These are phyloP conservation scores for Ganoderma lingzhi DNA, from an alignment of 1,284 basidiomycete genomes.

Conservation along the genomic window DNA sequence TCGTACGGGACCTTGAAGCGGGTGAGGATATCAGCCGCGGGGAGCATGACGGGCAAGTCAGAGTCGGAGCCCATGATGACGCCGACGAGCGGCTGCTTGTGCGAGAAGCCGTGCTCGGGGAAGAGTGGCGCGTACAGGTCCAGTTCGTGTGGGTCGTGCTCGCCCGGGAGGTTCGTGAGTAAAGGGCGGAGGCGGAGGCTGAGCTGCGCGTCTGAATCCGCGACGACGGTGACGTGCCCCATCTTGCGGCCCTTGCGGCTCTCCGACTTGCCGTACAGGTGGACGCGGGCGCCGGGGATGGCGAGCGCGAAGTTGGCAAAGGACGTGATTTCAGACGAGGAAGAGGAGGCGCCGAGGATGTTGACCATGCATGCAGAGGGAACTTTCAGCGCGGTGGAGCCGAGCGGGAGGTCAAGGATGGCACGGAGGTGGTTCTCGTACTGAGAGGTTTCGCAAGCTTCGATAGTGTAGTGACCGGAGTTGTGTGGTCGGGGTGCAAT, in stretches of 20 bases:
- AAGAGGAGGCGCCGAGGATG: conserved; percentile 82
- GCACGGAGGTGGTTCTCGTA: conserved; percentile 98
- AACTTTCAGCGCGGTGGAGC: conserved; percentile 89
- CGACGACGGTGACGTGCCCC: conserved; percentile 96
- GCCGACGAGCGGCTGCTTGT: conserved; percentile 84
- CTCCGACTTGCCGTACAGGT: conserved; percentile 94
- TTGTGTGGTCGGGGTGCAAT: conserved; percentile 99
- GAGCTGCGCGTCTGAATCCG: conserved; percentile 82
- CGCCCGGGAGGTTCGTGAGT: conserved; percentile 68
- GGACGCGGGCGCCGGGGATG: conserved; percentile 83
- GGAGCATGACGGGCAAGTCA: conserved; percentile 94
- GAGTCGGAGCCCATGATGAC: conserved; percentile 99
- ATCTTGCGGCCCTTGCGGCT: conserved; percentile 95
- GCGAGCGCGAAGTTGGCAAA: conserved; percentile 65
- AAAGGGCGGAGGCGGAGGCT: conserved; percentile 75
- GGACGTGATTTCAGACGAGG: conserved; percentile 66
- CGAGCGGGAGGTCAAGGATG: conserved; percentile 92
- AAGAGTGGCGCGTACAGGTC: conserved; percentile 62
- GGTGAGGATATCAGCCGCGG: conserved; percentile 88
- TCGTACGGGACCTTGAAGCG: conserved; percentile 90
- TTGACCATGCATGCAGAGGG: conserved; percentile 95
- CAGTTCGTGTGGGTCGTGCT: conserved; percentile 56
- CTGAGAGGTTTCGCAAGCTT: conserved; percentile 95
- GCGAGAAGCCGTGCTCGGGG: conserved; percentile 58
- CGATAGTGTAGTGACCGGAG: conserved; percentile 99